Conservation (phyloP, 2,329 filamentous ascomycete genomes). For the Dichotomopilus funicola region DNA sequence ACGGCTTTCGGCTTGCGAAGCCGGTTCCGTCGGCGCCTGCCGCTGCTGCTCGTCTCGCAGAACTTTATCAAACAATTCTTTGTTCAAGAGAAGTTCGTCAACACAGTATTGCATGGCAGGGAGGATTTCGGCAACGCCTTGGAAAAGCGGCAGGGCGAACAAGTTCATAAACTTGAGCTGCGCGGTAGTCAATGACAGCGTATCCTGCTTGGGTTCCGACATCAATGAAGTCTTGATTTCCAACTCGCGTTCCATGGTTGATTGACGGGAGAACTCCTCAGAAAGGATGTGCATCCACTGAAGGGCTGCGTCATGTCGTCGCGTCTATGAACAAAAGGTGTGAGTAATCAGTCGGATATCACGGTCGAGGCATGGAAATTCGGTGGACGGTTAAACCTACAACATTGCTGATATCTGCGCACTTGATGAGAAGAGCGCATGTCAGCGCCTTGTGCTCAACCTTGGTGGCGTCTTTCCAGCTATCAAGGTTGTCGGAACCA, state of each 20-base stretch:
- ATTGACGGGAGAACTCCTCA: conserved; percentile 90
- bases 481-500: conserved; percentile 58
- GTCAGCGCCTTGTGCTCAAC: conserved; percentile 72
- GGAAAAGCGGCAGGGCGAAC: conserved; percentile 87
- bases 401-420: conserved; percentile 97
- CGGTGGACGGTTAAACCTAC: conserved; percentile 46
- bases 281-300: conserved; percentile 93
- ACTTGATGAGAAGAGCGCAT: conserved; percentile 95
- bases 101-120: conserved; percentile 80
- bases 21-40: conserved; percentile 24
- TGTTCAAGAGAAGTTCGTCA: conserved; percentile 73
- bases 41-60: conserved; percentile 55
- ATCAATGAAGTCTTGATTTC: conserved; percentile 84
- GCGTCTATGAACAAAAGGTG: conserved; percentile 50
- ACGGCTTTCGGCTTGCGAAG: conserved; percentile 26
- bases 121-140: conserved; percentile 78
- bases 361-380: too few species aligned
- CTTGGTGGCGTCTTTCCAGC: conserved; percentile 69
- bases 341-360: conserved; percentile 4
- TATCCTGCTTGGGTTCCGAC: conserved; percentile 75
- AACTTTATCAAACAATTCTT: conserved; percentile 62
- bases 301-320: conserved; percentile 73
- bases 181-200: conserved; percentile 73
- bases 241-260: conserved; percentile 82
- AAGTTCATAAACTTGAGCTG: conserved; percentile 97